Evolutionary conservation across 345 rosid genomes (phyloP), one percentile per base, ranked within the genome.

Genomic region (Citrus trifoliata): DNA sequence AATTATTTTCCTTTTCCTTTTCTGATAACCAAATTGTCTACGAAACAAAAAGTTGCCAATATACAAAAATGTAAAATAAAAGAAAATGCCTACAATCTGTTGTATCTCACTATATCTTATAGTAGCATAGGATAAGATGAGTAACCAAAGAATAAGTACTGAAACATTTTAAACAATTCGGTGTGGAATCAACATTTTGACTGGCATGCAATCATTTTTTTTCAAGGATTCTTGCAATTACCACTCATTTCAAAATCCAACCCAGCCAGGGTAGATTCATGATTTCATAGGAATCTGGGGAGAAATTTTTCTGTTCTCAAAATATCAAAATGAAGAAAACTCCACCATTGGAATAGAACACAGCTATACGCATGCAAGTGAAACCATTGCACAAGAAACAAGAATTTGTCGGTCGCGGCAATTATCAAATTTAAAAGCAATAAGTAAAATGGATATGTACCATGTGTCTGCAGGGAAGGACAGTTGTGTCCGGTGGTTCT

Each of bases 381-480:
- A 48, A 65, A 65, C 10, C 35, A 27, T 60, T 62, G 48, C 2
- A 24, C 22, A 22, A 37, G 25, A 24, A 48, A 69, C 63, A 30
- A 58, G 37, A 19, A 4, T 22, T 46, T 24, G 4, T 5, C 2
- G 0, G 13, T 33, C 5, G 67, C 6, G 30, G 40, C 61, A 35
- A 38, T 21, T 32, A 19, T 67, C n/a, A 33, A 66, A 33, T 59
- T 58, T 33, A 48, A 27, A 18, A 55, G 30, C 28, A 56, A 7
- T 21, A 14, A 33, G 32, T 38, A 4, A 51, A 62, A 70, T 63
- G 46, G n/a, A 67, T 74, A 62, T 63, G 86, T 83, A 95, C 98
- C 99, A 96, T 93, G 85, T 96, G 99, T 59, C 99, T 87, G 86
- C 99, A 96, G 13, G 98, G 99, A 82, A 96, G 97, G 74, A 94